Base-by-base conservation (phyloP, 495 filamentous ascomycete genomes). In the Terfezia boudieri region DNA sequence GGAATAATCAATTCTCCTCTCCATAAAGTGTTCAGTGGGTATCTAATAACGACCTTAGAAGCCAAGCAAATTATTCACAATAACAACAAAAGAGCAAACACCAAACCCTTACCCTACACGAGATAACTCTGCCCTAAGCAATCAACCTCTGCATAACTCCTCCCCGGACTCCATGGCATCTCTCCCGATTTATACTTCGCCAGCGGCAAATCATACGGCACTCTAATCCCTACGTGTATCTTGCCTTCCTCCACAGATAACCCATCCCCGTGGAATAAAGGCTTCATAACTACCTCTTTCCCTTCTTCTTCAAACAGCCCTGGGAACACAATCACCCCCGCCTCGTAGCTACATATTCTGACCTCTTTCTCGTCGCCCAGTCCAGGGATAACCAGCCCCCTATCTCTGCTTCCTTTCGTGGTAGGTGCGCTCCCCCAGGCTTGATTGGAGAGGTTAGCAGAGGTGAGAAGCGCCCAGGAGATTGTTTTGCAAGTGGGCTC, bases 281-380 rank as follows among this genome's bases (percentile, higher is more conserved):
- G 78, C 11, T 79, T 68, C 84, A 94, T 89, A 10, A 67, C 65
- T 14, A 73, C 69, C 9, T 60, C 10, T 1, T 57, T 7, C 6
- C 48, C 57, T 12, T 53, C 60, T 4, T 70, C 67, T 22, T 69
- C 67, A 52, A 79, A 82, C 37, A 95, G 64, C 38, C 67, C 75
- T 2, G 88, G 88, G 83, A 86, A 90, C 0, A 94, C 77, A 36
- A 93, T 61, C 5, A 95, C 85, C 0, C 87, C 87, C 48, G 86
- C 74, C 66, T 95, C 87, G 68, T 82, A 95, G 38, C 84, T 90
- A 57, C 77, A 79, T 20, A 93, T 75, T 14, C 77, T 72, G 9
- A 85, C 71, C 61, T 83, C 75, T 1, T 75, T 75, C 2, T 64
- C 61, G 2, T 67, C 59, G 53, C 6, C 41, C 8, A 4, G 4